Evolutionary conservation across 495 filamentous ascomycete genomes (phyloP).

Genomic region (Lasiosphaeria miniovina): DNA sequence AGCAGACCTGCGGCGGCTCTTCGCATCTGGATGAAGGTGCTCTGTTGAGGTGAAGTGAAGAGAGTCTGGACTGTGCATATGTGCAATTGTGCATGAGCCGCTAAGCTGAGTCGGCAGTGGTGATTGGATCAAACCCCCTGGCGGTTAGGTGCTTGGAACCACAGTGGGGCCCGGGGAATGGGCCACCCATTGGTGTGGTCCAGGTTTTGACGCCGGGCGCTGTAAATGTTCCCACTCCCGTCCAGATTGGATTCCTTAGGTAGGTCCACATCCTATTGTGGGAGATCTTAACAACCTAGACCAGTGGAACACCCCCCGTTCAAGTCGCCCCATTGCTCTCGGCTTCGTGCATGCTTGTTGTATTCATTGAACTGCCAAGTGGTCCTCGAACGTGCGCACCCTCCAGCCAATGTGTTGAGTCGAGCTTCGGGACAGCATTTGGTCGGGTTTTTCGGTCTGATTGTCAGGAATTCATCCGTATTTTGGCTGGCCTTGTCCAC

Average conservation of each 20-base stretch:
- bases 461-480: not conserved
- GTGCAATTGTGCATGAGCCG: too few species aligned
- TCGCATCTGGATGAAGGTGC: too few species aligned
- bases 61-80: too few species aligned
- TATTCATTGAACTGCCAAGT: not conserved
- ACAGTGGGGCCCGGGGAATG: not conserved
- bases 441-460: not conserved
- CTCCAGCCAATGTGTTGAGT: not conserved
- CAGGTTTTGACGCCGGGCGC: not conserved
- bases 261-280: not conserved
- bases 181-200: not conserved
- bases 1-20: too few species aligned
- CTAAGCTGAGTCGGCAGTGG: not conserved
- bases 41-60: too few species aligned
- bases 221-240: not conserved
- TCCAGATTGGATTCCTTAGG: not conserved
- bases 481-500: not conserved
- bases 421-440: not conserved
- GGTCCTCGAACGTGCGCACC: not conserved
- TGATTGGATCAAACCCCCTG: not conserved
- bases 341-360: not conserved
- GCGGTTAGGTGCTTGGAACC: constrained; percentile 2
- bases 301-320: not conserved
- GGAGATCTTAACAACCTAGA: not conserved
- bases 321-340: not conserved